Conservation (phyloP, 2,329 filamentous ascomycete species). For the Epichloe elymi region DNA sequence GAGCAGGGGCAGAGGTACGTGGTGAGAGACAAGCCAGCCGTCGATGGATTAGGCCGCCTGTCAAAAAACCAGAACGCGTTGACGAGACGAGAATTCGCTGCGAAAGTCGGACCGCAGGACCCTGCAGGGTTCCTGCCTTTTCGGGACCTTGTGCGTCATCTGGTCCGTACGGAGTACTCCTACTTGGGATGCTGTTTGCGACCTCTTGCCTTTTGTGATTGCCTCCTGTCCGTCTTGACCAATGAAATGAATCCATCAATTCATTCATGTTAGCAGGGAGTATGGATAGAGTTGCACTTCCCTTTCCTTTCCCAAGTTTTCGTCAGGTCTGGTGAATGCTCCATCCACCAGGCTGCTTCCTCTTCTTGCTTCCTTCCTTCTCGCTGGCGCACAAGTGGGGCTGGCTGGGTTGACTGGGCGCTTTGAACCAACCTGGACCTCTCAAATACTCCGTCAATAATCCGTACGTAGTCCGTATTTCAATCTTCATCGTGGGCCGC, state of each 20-base stretch:
- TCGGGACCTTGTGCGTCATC: background rate
- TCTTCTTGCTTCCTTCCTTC: too few relatives aligned
- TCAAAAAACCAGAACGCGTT: background rate
- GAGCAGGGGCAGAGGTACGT: background rate
- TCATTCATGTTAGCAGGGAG: too few relatives aligned
- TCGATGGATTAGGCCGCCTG: background rate
- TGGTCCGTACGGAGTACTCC: too few relatives aligned
- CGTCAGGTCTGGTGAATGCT: background rate
- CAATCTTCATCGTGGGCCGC: background rate
- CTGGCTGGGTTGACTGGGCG: too few relatives aligned
- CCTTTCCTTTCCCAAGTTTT: too few relatives aligned
- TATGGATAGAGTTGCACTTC: too few relatives aligned
- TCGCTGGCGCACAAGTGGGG: too few relatives aligned
- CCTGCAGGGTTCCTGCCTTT: slow-evolving; percentile 5
- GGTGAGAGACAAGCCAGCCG: background rate
- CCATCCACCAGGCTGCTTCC: too few relatives aligned
- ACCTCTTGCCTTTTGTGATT: too few relatives aligned
- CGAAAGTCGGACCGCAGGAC: background rate
- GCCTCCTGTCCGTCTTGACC: too few relatives aligned
- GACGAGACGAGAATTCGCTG: background rate
- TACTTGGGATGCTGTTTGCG: too few relatives aligned
- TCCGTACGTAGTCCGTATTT: background rate
- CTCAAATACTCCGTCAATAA: background rate
- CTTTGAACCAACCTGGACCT: background rate
- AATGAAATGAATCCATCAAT: too few relatives aligned